Percentiles rank a stretch among this genome's conserved stretches.
Evolutionary conservation across 257 asterid species (phyloP).

Genomic region (Nicotiana benthamiana): DNA sequence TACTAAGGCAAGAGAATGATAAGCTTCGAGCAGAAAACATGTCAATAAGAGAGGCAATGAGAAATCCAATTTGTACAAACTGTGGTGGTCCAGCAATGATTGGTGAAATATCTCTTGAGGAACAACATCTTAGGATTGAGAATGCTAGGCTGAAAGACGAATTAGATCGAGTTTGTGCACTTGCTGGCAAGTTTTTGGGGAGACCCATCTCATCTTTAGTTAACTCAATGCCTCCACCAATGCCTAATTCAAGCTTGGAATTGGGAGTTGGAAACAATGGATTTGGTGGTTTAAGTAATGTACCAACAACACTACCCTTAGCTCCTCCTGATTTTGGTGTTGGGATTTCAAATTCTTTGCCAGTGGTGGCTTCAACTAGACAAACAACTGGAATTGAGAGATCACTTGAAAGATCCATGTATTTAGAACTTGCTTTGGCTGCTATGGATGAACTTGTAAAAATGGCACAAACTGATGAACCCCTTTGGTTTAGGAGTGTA

Average conservation of each 20-base stretch:
- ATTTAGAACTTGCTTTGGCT: slow-evolving; percentile 73
- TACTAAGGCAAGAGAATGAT: slow-evolving; percentile 47
- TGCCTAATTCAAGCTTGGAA: slow-evolving; percentile 58
- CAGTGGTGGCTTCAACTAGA: slow-evolving; percentile 21
- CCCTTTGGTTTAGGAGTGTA: slow-evolving; percentile 62
- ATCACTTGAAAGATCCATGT: slow-evolving; percentile 72
- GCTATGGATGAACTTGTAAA: slow-evolving; percentile 91
- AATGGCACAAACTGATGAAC: slow-evolving; percentile 59
- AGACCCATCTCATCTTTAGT: slow-evolving; percentile 33
- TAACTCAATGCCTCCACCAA: slow-evolving; percentile 22
- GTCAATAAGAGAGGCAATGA: slow-evolving; percentile 50
- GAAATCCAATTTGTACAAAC: slow-evolving; percentile 45
- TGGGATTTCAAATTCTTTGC: slow-evolving; percentile 30
- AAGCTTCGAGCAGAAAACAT: slow-evolving; percentile 47
- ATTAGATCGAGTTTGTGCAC: slow-evolving; percentile 46
- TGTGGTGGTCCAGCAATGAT: slow-evolving; percentile 55
- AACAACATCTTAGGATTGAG: slow-evolving; percentile 47
- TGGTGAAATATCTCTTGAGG: slow-evolving; percentile 46
- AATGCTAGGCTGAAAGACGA: slow-evolving; percentile 46
- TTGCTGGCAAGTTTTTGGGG: slow-evolving; percentile 54
- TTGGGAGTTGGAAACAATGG: slow-evolving; percentile 72
- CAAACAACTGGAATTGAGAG: slow-evolving; percentile 26
- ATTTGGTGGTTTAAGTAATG: slow-evolving; percentile 25
- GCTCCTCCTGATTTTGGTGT: slow-evolving; percentile 42
- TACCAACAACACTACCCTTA: slow-evolving; percentile 30